Evolutionary conservation across 768 basidiomycete genomes (phyloP).

Genomic region (Xerocomellus intermedius): DNA sequence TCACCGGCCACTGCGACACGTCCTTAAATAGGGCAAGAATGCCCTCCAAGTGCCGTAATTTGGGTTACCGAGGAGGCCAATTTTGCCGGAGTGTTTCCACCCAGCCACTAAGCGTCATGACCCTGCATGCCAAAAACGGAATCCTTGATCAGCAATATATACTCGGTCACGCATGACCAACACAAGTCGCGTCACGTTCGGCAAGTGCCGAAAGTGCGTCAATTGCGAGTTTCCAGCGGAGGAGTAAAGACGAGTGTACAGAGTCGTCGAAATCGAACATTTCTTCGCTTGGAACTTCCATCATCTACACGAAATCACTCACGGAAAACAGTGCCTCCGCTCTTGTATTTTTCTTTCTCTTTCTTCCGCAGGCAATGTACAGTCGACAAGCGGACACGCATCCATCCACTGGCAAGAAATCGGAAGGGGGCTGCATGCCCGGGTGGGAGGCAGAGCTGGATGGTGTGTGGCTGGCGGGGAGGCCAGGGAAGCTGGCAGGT

Average conservation of each 20-base stretch:
- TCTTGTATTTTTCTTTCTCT: conserved; percentile 3
- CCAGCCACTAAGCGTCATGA: background rate
- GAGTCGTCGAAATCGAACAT: conserved; percentile 23
- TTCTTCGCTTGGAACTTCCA: conserved; percentile 36
- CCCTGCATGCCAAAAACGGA: conserved; percentile 23
- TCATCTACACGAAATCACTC: conserved; percentile 19
- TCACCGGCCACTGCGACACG: background rate
- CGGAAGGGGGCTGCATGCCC: background rate
- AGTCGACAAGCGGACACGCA: background rate
- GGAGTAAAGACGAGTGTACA: conserved; percentile 20
- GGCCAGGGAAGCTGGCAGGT: conserved; percentile 25
- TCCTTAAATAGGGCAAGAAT: conserved; percentile 15
- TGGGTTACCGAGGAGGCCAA: background rate
- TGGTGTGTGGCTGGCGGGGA: conserved; percentile 16
- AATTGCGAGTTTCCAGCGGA: conserved; percentile 24
- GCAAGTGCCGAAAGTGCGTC: conserved; percentile 25
- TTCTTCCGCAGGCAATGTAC: conserved; percentile 1
- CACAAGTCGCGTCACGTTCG: conserved; percentile 24
- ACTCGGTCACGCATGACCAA: conserved; percentile 9
- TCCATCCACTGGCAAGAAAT: background rate
- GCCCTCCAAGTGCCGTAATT: conserved; percentile 24
- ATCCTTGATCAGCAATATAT: conserved; percentile 15
- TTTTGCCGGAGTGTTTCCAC: background rate
- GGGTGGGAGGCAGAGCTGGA: background rate
- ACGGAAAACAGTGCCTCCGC: background rate